Base-by-base conservation (phyloP, 805 yeast genomes). In the Kazachstania kunashirensis region DNA sequence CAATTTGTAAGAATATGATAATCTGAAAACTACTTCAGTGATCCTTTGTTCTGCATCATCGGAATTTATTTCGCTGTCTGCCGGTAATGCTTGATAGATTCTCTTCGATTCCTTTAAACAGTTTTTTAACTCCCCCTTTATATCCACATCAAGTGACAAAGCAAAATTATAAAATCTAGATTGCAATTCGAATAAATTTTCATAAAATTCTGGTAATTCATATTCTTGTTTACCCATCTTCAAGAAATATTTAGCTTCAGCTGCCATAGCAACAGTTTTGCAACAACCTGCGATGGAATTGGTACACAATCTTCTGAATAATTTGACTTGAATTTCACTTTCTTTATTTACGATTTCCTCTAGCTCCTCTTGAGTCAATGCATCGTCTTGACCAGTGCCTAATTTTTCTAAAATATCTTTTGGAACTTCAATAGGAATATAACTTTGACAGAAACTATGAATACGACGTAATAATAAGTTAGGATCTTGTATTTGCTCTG, bases 91-190 rank as follows among this genome's bases (percentile, higher is more conserved):
- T 6, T 48, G 47, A 33, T 80, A 73, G 3, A 79, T 49, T 2
- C 53, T 47, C 29, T 54, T 57, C 2, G 77, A 57, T 24, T 65
- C 64, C 3, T 52, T 47, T 7, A 66, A 50, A 49, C 49, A 55
- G 2, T 60, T 45, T 2, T 46, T 42, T 30, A 79, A 67, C 16
- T 58, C 56, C 1, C 49, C 48, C n/a, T 58, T 59, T 10, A 77
- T 59, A 36, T 79, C 74, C 35, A 84, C 50, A 56, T 88, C 97
- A 57, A 71, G 73, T 3, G 92, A 74, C 23, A 66, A 50, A 0
- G 81, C 70, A 41, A 85, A 61, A 36, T 68, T 68, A 24, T 64
- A 57, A n/a, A 63, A 54, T 34, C 79, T 62, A 6, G 52, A 57
- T 31, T 56, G 56, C 19, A 63, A 49, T 18, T 62, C 67, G 40